Conservation (phyloP, 2,329 filamentous ascomycete species). For the Alternaria dauci region DNA sequence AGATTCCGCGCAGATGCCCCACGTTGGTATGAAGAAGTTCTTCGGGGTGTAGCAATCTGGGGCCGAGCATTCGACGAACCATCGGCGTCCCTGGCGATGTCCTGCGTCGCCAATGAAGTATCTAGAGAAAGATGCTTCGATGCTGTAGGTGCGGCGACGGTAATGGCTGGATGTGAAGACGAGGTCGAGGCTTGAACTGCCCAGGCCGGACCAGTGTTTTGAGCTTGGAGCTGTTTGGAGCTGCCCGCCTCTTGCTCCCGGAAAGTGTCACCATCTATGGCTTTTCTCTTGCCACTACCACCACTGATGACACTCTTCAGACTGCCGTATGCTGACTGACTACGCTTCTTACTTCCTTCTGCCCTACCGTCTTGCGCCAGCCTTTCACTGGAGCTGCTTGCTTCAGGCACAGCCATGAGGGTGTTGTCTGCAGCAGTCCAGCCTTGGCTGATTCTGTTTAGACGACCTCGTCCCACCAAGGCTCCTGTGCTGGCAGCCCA, state of each 20-base stretch:
- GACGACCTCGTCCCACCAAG: conserved; percentile 41
- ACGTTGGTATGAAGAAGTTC: conserved; percentile 30
- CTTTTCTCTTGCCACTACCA: conserved; percentile 41
- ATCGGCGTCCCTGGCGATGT: conserved; percentile 23
- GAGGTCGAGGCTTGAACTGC: conserved; percentile 36
- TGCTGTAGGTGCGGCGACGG: conserved; percentile 42
- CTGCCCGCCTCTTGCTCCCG: conserved; percentile 27
- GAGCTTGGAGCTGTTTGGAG: conserved; percentile 17
- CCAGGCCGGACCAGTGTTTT: conserved; percentile 38
- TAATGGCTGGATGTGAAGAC: conserved; percentile 44
- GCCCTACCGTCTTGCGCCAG: conserved; percentile 43
- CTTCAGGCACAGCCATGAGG: conserved; percentile 58
- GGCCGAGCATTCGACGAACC: conserved; percentile 18
- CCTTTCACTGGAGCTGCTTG: conserved; percentile 56
- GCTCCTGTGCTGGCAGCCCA: conserved; percentile 43
- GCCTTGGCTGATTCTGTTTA: conserved; percentile 43
- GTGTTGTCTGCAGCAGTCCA: conserved; percentile 51
- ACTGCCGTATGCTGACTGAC: conserved; percentile 50
- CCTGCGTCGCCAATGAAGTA: conserved; percentile 38
- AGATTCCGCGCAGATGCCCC: conserved; percentile 34
- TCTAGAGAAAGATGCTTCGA: conserved; percentile 50
- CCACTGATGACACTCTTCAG: conserved; percentile 52
- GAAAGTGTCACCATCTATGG: conserved; percentile 31
- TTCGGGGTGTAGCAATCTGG: conserved; percentile 21
- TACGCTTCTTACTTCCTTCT: conserved; percentile 40